Evolutionary conservation across 352 stramenopile genomes (phyloP).

Genomic region (Globisporangium canariense): DNA sequence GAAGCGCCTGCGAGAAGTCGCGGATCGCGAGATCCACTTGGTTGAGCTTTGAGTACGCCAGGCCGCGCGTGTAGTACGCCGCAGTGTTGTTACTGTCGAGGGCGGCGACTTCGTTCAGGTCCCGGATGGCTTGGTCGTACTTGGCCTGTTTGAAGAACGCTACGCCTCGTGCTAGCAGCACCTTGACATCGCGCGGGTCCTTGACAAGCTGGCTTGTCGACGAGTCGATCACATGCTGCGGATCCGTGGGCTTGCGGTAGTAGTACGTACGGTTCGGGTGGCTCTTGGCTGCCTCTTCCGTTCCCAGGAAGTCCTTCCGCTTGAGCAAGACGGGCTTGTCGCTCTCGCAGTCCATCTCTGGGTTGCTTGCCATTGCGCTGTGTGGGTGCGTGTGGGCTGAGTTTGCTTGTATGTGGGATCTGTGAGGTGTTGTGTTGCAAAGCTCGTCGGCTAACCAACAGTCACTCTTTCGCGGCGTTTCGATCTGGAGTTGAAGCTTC

Average conservation of each 20-base stretch:
- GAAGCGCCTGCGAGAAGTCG: conserved; percentile 72
- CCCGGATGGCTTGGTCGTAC: conserved; percentile 49
- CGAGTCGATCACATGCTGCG: conserved; percentile 70
- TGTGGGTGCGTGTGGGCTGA: not conserved
- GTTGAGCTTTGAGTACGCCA: conserved; percentile 67
- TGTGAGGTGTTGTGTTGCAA: not conserved
- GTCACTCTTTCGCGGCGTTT: not conserved
- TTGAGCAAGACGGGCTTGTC: conserved; percentile 50
- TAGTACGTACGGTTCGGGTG: conserved; percentile 79
- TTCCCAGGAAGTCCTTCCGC: conserved; percentile 73
- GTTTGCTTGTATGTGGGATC: not conserved
- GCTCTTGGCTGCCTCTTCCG: conserved; percentile 55
- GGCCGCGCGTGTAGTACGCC: conserved; percentile 72
- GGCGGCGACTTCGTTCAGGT: conserved; percentile 45
- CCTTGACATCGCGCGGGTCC: conserved; percentile 56
- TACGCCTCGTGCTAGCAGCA: conserved; percentile 66
- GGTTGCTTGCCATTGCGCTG: conserved; percentile 31
- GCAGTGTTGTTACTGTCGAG: conserved; percentile 42
- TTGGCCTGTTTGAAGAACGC: conserved; percentile 79
- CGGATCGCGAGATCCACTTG: conserved; percentile 71
- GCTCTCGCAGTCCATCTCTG: conserved; percentile 31
- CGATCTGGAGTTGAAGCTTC: not conserved
- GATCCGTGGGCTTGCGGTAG: conserved; percentile 64
- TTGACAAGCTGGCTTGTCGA: conserved; percentile 65
- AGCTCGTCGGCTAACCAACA: not conserved